Percentiles rank a stretch among this genome's conserved stretches.
These are phyloP conservation scores for Sporormia fimetaria DNA, from an alignment of 495 filamentous ascomycete species.

Conservation along the genomic window DNA sequence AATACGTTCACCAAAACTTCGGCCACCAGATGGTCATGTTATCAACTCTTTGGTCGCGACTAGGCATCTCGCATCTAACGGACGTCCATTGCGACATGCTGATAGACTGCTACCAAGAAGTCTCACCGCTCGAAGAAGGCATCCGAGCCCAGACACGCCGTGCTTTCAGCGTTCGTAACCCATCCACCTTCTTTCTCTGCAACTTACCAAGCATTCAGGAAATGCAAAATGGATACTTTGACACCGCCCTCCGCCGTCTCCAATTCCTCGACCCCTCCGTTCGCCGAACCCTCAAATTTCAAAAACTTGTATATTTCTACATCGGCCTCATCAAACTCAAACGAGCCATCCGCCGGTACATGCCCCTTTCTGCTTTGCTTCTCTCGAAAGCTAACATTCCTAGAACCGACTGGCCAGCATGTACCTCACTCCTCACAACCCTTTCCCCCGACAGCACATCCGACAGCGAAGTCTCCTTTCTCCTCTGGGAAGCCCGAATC, in stretches of 20 bases:
- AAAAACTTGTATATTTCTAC: slow-evolving; percentile 58
- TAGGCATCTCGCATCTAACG: slow-evolving; percentile 47
- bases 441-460: slow-evolving; percentile 11
- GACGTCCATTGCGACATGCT: slow-evolving; percentile 63
- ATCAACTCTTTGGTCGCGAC: slow-evolving; percentile 61
- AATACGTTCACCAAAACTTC: slow-evolving; percentile 61
- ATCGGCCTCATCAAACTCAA: slow-evolving; percentile 22
- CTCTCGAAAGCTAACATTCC: neutral
- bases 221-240: slow-evolving; percentile 55
- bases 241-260: slow-evolving; percentile 54
- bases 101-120: slow-evolving; percentile 54
- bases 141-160: slow-evolving; percentile 53
- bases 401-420: slow-evolving; percentile 17
- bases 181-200: neutral
- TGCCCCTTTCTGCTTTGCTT: neutral
- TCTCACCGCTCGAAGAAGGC: slow-evolving; percentile 63
- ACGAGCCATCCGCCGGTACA: slow-evolving; percentile 19
- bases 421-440: slow-evolving; percentile 3
- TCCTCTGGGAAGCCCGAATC: slow-evolving; percentile 58
- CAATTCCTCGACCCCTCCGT: slow-evolving; percentile 54
- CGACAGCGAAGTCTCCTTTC: slow-evolving; percentile 60
- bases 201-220: slow-evolving; percentile 35
- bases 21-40: slow-evolving; percentile 62
- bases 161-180: slow-evolving; percentile 43
- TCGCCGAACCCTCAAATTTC: slow-evolving; percentile 62